phyloP scores from a whole-genome alignment of 805 yeast species.

The Zygosaccharomyces kombuchaensis region DNA sequence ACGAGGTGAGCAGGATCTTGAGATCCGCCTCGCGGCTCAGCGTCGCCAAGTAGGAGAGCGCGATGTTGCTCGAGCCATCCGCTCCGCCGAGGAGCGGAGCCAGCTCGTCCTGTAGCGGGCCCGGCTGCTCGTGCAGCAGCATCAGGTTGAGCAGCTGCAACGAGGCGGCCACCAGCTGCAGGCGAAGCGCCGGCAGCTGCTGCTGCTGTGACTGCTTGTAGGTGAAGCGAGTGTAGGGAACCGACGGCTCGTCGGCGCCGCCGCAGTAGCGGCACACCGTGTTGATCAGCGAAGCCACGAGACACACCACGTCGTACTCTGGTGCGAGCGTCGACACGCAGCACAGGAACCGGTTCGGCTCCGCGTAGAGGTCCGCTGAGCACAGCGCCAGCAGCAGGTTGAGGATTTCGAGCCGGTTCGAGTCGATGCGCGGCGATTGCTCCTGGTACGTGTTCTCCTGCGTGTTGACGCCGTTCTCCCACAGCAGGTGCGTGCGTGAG shows the following conservation, averaged over 20 bases:
- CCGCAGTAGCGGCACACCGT: conserved; percentile 49
- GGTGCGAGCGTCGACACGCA: conserved; percentile 49
- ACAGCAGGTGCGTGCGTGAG: conserved; percentile 39
- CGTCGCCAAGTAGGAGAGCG: conserved; percentile 46
- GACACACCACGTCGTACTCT: conserved; percentile 44
- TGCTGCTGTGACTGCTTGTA: conserved; percentile 21
- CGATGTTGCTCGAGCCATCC: conserved; percentile 59
- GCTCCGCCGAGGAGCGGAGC: conserved; percentile 6
- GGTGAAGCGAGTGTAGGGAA: conserved; percentile 16
- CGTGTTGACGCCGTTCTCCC: conserved; percentile 80
- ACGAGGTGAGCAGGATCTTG: conserved; percentile 43
- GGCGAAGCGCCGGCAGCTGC: conserved; percentile 32
- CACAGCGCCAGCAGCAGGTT: conserved; percentile 55
- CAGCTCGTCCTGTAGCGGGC: background rate
- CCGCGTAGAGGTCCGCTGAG: conserved; percentile 54
- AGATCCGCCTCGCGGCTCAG: conserved; percentile 54
- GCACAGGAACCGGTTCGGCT: conserved; percentile 55
- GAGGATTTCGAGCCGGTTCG: conserved; percentile 64
- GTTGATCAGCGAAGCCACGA: conserved; percentile 69
- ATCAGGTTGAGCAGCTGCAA: conserved; percentile 59
- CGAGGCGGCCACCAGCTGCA: conserved; percentile 48
- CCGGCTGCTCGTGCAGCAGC: conserved; percentile 13
- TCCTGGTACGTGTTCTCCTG: conserved; percentile 28
- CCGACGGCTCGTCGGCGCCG: conserved; percentile 31
- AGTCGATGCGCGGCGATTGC: conserved; percentile 46